These are phyloP conservation scores for Nidularia sp. DNA, from an alignment of 768 basidiomycete species.

Conservation along the genomic window DNA sequence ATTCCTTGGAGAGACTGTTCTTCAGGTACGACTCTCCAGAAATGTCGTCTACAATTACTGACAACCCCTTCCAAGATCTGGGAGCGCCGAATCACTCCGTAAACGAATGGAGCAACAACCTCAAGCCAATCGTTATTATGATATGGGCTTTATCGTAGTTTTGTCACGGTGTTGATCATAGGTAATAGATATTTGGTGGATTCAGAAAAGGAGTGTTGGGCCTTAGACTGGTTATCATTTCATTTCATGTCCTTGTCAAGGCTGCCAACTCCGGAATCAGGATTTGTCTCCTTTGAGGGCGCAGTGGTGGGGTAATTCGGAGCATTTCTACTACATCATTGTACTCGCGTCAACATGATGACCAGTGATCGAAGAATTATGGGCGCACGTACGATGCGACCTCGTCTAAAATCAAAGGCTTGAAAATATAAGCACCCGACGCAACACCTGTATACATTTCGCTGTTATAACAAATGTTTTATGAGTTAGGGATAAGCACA, in stretches of 20 bases:
- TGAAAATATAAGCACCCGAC: slow-evolving; percentile 68
- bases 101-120: neutral
- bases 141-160: neutral
- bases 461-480: neutral
- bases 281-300: neutral
- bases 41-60: neutral
- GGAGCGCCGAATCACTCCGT: slow-evolving; percentile 42
- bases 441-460: slow-evolving; percentile 37
- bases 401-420: slow-evolving; percentile 36
- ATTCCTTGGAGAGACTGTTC: slow-evolving; percentile 91
- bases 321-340: neutral
- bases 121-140: neutral
- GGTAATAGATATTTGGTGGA: too few relatives aligned
- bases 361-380: too few relatives aligned
- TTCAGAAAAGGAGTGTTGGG: neutral
- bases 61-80: slow-evolving; percentile 42
- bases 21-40: slow-evolving; percentile 61
- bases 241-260: neutral
- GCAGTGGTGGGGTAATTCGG: neutral
- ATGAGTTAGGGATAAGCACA: neutral
- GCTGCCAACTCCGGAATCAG: neutral
- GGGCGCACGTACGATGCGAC: too few relatives aligned
- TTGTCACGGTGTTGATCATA: neutral
- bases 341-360: neutral
- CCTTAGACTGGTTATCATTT: neutral